Base-by-base conservation (phyloP, 345 rosid genomes). In the Boechera stricta region DNA sequence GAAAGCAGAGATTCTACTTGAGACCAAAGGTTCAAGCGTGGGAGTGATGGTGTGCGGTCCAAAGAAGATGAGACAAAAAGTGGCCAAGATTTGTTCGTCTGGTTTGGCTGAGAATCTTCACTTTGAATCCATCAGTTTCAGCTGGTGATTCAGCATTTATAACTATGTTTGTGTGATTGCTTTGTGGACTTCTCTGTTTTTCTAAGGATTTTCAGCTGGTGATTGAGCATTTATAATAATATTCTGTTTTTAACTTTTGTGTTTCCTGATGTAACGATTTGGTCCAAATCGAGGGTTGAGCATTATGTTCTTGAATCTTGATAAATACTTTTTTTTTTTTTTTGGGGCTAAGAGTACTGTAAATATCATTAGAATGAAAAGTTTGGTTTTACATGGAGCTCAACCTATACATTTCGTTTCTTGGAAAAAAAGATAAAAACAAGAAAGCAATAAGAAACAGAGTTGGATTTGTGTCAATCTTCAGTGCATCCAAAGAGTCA, bases 11-110 rank as follows among this genome's bases (percentile, higher is more conserved):
- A 28, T 82, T 36, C 56, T 88, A 45, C 54, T 78, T 7, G 91
- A 82, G 15, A 69, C 83, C 60, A 76, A 83, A 72, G 93, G 84
- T 67, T 72, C 83, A 11, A 89, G 90, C 42, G 86, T 85, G 13
- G 98, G 98, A 66, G 96, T 89, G 41, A 72, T 90, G 67, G 96
- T 79, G 53, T 83, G 91, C 52, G 99, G 99, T 9, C 97, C 98
- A 0, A 85, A 69, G 84, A 84, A 80, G 81, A 82, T 88, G 96
- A 89, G 88, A 67, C 89, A 88, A 35, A 82, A 88, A 13, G 90
- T 81, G 29, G 98, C 95, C 0, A 64, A 39, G 52, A 82, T 90
- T 12, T 89, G 97, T 75, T 85, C 90, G 3, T 85, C 91, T 42
- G 86, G 89, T 28, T 71, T 82, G 72, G 85, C 85, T 31, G 79